phyloP scores from a whole-genome alignment of 2,329 filamentous ascomycete genomes.

The Phaeosphaeriaceae sp. region DNA sequence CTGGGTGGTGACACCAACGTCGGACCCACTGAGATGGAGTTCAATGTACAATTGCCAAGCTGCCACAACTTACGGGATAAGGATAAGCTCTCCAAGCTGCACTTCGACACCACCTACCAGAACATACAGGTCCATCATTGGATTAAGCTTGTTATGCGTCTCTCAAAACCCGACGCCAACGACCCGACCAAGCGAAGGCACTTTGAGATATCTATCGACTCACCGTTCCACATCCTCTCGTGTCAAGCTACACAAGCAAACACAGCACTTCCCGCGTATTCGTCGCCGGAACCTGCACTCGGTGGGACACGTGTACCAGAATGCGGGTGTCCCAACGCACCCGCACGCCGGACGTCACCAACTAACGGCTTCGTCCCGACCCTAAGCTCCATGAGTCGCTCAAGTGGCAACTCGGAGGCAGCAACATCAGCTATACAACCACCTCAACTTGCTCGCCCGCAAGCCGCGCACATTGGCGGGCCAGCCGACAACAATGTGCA shows the following conservation, averaged over 20 bases:
- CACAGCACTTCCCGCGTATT: constrained; percentile 83
- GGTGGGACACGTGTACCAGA: constrained; percentile 52
- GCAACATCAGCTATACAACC: constrained; percentile 12
- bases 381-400: constrained; percentile 61
- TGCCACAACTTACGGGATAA: constrained; percentile 82
- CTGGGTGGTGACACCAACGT: constrained; percentile 75
- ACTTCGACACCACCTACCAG: constrained; percentile 92
- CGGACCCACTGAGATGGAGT: constrained; percentile 92
- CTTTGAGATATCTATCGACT: constrained; percentile 96
- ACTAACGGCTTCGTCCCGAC: constrained; percentile 60
- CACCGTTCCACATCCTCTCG: constrained; percentile 89
- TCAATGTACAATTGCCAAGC: constrained; percentile 89
- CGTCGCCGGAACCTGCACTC: constrained; percentile 56
- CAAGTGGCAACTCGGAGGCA: constrained; percentile 34
- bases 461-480: constrained; percentile 54
- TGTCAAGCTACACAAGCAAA: constrained; percentile 93
- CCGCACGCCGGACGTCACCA: constrained; percentile 57
- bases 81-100: constrained; percentile 69
- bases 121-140: constrained; percentile 95
- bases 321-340: constrained; percentile 73
- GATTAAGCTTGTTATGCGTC: constrained; percentile 97
- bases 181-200: constrained; percentile 82
- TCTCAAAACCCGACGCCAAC: constrained; percentile 81
- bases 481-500: constrained; percentile 56
- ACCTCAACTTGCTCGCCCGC: constrained; percentile 58